Evolutionary conservation across 129 eudicot species (phyloP).

Genomic region (Arctium minus): DNA sequence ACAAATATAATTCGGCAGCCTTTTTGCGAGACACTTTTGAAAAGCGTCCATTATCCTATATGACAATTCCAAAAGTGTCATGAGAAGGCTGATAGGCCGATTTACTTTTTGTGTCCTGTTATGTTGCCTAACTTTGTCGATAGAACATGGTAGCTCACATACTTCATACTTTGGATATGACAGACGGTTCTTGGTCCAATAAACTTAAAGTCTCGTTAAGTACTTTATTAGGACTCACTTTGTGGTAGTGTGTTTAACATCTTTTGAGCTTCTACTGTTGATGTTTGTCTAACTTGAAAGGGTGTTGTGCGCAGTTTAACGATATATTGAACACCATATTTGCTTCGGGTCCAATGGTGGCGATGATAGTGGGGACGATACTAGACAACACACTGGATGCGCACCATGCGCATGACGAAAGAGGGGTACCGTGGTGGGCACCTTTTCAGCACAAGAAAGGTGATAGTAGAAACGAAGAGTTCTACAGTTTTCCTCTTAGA

Average conservation of each 20-base stretch:
- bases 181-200: not conserved
- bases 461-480: constrained; percentile 87
- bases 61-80: not conserved
- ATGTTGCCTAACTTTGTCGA: not conserved
- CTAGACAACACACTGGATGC: constrained; percentile 78
- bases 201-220: not conserved
- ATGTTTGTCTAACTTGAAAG: constrained; percentile 5
- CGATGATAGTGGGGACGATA: constrained; percentile 58
- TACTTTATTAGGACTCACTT: not conserved
- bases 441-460: constrained; percentile 86
- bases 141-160: too few species aligned
- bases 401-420: constrained; percentile 39
- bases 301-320: constrained; percentile 59
- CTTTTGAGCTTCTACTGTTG: not conserved
- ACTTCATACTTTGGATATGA: not conserved
- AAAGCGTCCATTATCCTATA: not conserved
- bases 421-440: constrained; percentile 87
- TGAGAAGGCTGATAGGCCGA: too few species aligned
- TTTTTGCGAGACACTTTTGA: not conserved
- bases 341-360: constrained; percentile 80
- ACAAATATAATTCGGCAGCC: too few species aligned
- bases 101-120: not conserved
- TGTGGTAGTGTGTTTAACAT: not conserved
- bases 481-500: constrained; percentile 74
- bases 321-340: constrained; percentile 79